Conservation (phyloP, 768 basidiomycete genomes). For the Agaricus blazei region DNA sequence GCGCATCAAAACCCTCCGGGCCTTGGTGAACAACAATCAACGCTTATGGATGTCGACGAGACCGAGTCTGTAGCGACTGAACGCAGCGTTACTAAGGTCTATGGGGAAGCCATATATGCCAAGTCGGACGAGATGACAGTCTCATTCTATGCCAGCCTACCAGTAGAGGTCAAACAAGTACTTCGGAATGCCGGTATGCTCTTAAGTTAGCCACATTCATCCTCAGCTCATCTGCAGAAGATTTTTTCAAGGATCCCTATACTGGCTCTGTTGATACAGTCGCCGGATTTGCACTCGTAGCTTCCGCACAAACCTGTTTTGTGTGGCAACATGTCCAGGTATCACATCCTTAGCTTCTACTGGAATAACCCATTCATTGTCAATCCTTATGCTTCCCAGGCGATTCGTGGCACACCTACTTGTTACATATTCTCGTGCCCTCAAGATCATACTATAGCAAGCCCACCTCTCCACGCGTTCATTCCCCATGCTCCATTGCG, state of each 20-base stretch:
- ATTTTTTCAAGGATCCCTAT: conserved; percentile 64
- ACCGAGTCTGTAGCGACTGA: conserved; percentile 33
- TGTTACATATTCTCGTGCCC: conserved; percentile 83
- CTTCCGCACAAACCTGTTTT: conserved; percentile 70
- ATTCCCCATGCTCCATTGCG: conserved; percentile 62
- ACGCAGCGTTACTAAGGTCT: conserved; percentile 26
- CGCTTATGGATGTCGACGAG: conserved; percentile 62
- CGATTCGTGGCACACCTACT: conserved; percentile 67
- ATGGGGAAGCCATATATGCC: conserved; percentile 51
- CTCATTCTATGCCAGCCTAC: conserved; percentile 63
- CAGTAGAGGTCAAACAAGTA: conserved; percentile 69
- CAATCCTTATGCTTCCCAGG: conserved; percentile 23
- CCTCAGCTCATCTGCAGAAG: conserved; percentile 28
- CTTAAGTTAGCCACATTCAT: neutral
- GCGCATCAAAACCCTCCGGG: conserved; percentile 35
- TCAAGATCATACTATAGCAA: conserved; percentile 29
- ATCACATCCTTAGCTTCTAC: conserved; percentile 8
- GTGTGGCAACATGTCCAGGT: conserved; percentile 81
- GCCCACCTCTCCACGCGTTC: conserved; percentile 54
- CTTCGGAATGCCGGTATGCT: conserved; percentile 59
- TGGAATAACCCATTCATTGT: neutral
- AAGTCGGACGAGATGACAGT: conserved; percentile 69
- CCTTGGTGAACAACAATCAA: conserved; percentile 31
- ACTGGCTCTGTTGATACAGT: conserved; percentile 65
- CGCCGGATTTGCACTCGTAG: conserved; percentile 72